phyloP scores from a whole-genome alignment of 1,284 basidiomycete genomes.

The Ceratobasidium theobromae region DNA sequence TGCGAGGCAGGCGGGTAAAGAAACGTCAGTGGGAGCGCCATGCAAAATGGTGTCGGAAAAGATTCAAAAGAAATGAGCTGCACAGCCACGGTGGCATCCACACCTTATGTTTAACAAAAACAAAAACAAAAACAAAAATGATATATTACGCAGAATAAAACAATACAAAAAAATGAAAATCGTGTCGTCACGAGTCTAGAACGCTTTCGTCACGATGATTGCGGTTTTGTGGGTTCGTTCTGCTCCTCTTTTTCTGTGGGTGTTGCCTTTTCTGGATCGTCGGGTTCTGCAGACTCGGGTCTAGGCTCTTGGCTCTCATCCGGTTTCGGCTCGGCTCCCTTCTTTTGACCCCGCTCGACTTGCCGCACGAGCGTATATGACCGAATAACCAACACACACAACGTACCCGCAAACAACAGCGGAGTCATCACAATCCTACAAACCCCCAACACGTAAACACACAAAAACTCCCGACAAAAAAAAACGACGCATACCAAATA shows the following conservation, averaged over 20 bases:
- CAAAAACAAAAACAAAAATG: too few species aligned
- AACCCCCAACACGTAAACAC: background rate
- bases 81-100: too few species aligned
- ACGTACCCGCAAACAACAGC: constrained; percentile 15
- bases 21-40: constrained; percentile 30
- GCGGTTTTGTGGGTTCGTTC: background rate
- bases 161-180: too few species aligned
- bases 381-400: constrained; percentile 6
- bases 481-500: constrained; percentile 39
- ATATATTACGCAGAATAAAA: too few species aligned
- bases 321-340: background rate
- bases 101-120: too few species aligned
- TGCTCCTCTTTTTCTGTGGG: background rate
- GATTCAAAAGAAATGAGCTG: background rate
- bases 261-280: background rate
- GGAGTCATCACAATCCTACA: constrained; percentile 30
- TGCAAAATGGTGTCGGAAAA: background rate
- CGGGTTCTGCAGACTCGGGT: background rate
- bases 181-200: too few species aligned
- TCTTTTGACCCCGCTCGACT: constrained; percentile 23
- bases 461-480: background rate
- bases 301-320: constrained; percentile 5
- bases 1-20: constrained; percentile 33
- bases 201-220: too few species aligned
- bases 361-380: constrained; percentile 27